Evolutionary conservation across 352 stramenopile genomes (phyloP), one percentile per base, ranked within the genome.

Genomic region (Blastocystis hominis): DNA sequence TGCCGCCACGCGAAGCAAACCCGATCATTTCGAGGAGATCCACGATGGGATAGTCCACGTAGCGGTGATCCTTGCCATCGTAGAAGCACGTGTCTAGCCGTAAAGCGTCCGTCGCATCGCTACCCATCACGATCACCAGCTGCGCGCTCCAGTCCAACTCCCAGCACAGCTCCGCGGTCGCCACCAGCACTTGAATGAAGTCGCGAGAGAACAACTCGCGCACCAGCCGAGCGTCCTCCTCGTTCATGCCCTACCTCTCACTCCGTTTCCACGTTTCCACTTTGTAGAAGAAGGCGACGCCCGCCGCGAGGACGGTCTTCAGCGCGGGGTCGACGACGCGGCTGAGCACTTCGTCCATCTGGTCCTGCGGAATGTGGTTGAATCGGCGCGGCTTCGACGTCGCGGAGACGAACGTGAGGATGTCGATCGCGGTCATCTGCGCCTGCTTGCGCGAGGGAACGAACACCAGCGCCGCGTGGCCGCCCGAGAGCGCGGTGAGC

Each of bases 21-120:
- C 94, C 93, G 34, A 98, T 97, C 94, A 99, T 99, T 86, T 98
- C 95, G 42, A 98, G 93, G 24, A 99, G 90, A 89, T 99, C 95
- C 7, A 93, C 93, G 36, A 98, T 93, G 50, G 94, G 93, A 88
- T 99, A 98, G 90, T 99, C 96, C 20, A 98, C 94, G 86, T 97
- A 97, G n/a, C 93, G 91, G 86, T 96, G 93, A 79, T 96, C 94
- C 68, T 93, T 93, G 15, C 96, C 96, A 89, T 99, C 96, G 90
- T 98, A 99, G 75, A 91, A 93, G 89, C 98, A 94, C 2, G 96
- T 98, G 40, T 79, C 89, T 1, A 42, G 34, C n/a, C n/a, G n/a
- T n/a, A n/a, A n/a, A n/a, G n/a, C n/a, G n/a, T n/a, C n/a, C n/a
- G n/a, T n/a, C n/a, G n/a, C n/a, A n/a, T n/a, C n/a, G n/a, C n/a